Base-by-base conservation (phyloP, 2,329 filamentous ascomycete species). In the Exophiala oligosperma region DNA sequence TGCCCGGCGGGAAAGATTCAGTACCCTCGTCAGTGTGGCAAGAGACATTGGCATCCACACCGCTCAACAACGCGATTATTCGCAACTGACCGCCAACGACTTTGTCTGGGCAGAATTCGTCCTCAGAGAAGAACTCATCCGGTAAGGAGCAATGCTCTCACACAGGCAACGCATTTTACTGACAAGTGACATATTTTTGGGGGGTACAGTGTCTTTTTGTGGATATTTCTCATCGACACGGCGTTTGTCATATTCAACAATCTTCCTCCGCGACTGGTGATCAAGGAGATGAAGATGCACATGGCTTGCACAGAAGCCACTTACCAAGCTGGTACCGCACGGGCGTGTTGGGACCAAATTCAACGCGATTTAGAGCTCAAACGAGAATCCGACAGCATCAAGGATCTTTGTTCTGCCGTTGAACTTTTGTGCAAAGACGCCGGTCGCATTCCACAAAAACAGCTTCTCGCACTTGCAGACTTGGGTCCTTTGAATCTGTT, bases 191-290 rank as follows among this genome's bases (percentile, higher is more conserved):
- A 17, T 17, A 17, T 17, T 17, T 17, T 17, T 17, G 17, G 17
- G 17, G 17, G 4, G 32, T 11, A 9, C 11, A 43, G 40, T 17
- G 23, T 64, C 1, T 71, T 74, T 38, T 62, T 67, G 2, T 75
- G 70, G 68, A 68, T 74, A 4, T 74, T 74, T 26, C 57, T 75
- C 8, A 54, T 76, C 9, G 74, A 76, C 49, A 71, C 73, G 0
- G 71, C 71, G 0, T 76, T 75, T 55, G 70, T 74, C 21, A 74
- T 74, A 11, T 75, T 75, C 62, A 75, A 75, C 62, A 76, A 76
- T 32, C 60, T 72, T 1, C 73, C 74, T 1, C 73, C 73, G 17
- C 66, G 73, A 14, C 72, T 75, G 69, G 70, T 74, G 0, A 71
- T 74, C 44, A 71, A 71, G 52, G 74, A 76, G 55, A 72, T 75